phyloP scores from a whole-genome alignment of 176 grass and related monocot species.

The Zoysia pacifica region DNA sequence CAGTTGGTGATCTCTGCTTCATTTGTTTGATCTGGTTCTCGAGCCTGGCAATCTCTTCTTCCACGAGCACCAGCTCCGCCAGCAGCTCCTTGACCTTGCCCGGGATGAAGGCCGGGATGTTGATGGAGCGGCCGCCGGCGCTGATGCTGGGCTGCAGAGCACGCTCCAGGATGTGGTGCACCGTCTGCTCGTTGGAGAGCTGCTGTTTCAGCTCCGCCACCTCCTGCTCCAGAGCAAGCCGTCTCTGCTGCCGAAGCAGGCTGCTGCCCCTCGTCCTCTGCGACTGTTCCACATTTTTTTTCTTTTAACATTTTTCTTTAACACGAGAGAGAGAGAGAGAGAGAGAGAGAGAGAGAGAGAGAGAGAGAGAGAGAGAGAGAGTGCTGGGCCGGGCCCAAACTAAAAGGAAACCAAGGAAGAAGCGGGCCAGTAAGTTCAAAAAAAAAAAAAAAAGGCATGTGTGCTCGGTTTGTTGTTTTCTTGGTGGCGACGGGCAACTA shows the following conservation, averaged over 20 bases:
- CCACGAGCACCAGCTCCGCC: constrained; percentile 86
- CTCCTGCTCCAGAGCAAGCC: constrained; percentile 61
- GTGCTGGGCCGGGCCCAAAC: too few species aligned
- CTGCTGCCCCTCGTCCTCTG: constrained; percentile 29
- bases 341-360: too few species aligned
- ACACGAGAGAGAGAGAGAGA: too few species aligned
- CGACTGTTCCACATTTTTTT: neutral
- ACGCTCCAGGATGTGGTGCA: constrained; percentile 62
- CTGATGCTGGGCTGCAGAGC: constrained; percentile 34
- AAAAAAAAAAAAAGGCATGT: too few species aligned
- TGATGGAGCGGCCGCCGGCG: neutral
- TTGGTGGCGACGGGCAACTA: too few species aligned
- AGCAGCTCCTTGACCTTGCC: constrained; percentile 71
- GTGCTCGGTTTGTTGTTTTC: too few species aligned
- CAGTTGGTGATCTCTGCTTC: constrained; percentile 8
- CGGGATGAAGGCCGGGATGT: constrained; percentile 64
- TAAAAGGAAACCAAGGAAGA: too few species aligned
- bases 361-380: too few species aligned
- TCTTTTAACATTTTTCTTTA: neutral
- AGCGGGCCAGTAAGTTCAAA: too few species aligned
- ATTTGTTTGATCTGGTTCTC: constrained; percentile 64
- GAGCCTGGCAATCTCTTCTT: constrained; percentile 78
- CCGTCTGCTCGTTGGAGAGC: constrained; percentile 52
- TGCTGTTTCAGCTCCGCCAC: constrained; percentile 53
- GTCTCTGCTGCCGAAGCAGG: constrained; percentile 18